Conservation (phyloP, 768 basidiomycete species). For the Boletus reticuloceps region DNA sequence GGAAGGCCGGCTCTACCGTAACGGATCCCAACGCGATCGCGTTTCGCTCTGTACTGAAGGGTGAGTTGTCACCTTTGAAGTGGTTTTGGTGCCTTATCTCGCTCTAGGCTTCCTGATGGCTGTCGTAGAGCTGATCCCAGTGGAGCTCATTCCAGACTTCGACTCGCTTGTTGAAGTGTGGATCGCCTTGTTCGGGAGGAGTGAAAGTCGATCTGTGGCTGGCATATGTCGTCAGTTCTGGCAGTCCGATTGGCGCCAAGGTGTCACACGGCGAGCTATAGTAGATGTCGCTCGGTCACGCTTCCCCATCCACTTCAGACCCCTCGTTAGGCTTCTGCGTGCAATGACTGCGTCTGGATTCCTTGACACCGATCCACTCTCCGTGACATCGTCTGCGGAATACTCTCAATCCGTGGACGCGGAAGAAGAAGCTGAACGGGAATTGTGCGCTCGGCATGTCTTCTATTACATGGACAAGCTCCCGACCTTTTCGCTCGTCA, state of each 20-base stretch:
- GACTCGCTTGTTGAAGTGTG: slow-evolving; percentile 71
- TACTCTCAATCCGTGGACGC: slow-evolving; percentile 39
- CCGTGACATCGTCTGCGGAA: slow-evolving; percentile 42
- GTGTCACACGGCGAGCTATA: slow-evolving; percentile 69
- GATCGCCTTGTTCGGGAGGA: slow-evolving; percentile 77
- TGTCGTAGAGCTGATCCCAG: slow-evolving; percentile 67
- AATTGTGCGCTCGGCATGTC: slow-evolving; percentile 64
- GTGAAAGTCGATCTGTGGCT: slow-evolving; percentile 56
- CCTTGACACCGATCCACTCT: slow-evolving; percentile 69
- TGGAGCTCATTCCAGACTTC: slow-evolving; percentile 78
- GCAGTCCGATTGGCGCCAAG: slow-evolving; percentile 70
- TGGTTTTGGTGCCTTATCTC: slow-evolving; percentile 1
- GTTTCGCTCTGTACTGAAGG: slow-evolving; percentile 82
- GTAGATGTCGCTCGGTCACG: slow-evolving; percentile 80
- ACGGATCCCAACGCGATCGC: slow-evolving; percentile 77
- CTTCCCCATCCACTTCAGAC: slow-evolving; percentile 76
- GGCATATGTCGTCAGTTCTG: slow-evolving; percentile 82
- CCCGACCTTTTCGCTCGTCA: slow-evolving; percentile 70
- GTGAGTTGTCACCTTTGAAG: slow-evolving; percentile 36
- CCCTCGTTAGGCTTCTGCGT: slow-evolving; percentile 68
- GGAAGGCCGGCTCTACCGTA: slow-evolving; percentile 64
- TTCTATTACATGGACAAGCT: slow-evolving; percentile 75
- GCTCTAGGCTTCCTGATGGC: slow-evolving; percentile 69
- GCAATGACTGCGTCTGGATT: slow-evolving; percentile 77
- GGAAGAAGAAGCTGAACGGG: slow-evolving; percentile 46